Base-by-base conservation (phyloP, 2,329 filamentous ascomycete genomes). In the Paraphoma chrysanthemicola region DNA sequence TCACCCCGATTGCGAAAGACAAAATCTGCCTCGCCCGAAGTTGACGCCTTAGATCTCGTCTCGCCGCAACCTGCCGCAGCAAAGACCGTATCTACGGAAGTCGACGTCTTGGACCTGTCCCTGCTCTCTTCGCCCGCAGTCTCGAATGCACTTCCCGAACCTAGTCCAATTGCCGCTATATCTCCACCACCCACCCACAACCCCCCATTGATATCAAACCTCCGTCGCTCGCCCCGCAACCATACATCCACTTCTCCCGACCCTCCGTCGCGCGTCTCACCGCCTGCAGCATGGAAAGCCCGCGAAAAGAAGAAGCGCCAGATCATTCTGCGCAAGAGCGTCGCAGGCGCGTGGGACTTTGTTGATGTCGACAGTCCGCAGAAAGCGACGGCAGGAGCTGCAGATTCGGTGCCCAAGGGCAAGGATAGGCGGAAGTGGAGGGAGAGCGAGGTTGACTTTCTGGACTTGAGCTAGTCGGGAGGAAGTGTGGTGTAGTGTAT, bases 401-500 rank as follows among this genome's bases (percentile, higher is more conserved):
- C 28, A 4, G 53, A 38, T 0, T 17, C 44, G 8, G 48, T 61
- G 17, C 41, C 51, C 23, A 71, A 68, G 51, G 70, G 65, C 14
- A 72, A 63, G 41, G 66, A 67, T 54, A 65, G 71, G 52, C 56
- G 67, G 43, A 65, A 58, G 49, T 77, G 74, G 74, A 60, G 74
- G 39, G 72, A 74, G 52, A 78, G 75, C 29, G 69, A 73, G 44
- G 66, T 78, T 39, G 72, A 75, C 51, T 54, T 74, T 42, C 52
- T 78, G 51, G 74, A 78, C 63, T 47, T 77, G 51, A 73, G 61
- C 28, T 71, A 53, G 44, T 17, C 3, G 33, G 7, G 10, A 36
- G 9, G 33, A 3, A 10, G 14, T 36, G 14, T 36, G 33, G 33
- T 36, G 33, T 36, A 14, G 14, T 10, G 3, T 36, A 36, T 36